Percentiles rank a stretch among this genome's conserved stretches.
These are phyloP conservation scores for Mycosphaerella sp. DNA, from an alignment of 2,329 filamentous ascomycete genomes.

Conservation along the genomic window DNA sequence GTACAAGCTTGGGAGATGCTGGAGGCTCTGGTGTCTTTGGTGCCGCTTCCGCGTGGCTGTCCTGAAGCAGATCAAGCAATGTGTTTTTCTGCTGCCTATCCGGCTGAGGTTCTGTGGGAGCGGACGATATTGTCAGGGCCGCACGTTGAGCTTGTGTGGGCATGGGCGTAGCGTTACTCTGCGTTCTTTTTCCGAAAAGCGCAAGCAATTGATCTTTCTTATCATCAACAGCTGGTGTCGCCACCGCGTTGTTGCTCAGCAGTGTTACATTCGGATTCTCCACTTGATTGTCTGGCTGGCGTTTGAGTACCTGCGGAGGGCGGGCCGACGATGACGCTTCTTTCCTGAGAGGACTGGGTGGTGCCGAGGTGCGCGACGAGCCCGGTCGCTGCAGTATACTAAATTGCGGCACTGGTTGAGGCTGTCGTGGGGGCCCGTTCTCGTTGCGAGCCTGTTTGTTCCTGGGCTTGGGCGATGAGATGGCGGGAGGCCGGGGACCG, in stretches of 20 bases:
- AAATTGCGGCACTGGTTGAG: constrained; percentile 22
- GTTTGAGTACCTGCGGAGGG: constrained; percentile 30
- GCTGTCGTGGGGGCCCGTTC: constrained; percentile 13
- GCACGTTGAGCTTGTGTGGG: background rate
- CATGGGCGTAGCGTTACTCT: constrained; percentile 2
- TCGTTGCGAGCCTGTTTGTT: constrained; percentile 11
- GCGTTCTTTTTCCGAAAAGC: constrained; percentile 24
- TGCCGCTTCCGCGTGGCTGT: constrained; percentile 6
- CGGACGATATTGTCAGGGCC: background rate
- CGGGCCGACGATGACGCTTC: constrained; percentile 23
- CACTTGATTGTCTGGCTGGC: constrained; percentile 17
- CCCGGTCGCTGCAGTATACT: constrained; percentile 30
- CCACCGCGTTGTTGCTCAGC: constrained; percentile 4
- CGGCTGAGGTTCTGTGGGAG: background rate
- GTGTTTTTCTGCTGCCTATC: constrained; percentile 10
- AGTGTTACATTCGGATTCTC: constrained; percentile 12
- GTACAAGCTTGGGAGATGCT: constrained; percentile 25
- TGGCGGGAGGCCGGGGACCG: constrained; percentile 10
- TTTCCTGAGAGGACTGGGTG: constrained; percentile 23
- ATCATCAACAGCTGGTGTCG: constrained; percentile 6
- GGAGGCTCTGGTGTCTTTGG: constrained; percentile 24
- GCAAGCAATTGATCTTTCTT: constrained; percentile 30
- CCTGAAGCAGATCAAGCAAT: constrained; percentile 16
- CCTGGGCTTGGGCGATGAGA: constrained; percentile 12
- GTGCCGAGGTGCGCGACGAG: constrained; percentile 18